Evolutionary conservation across 768 basidiomycete species (phyloP).

Genomic region (Leccinellum rugosiceps): DNA sequence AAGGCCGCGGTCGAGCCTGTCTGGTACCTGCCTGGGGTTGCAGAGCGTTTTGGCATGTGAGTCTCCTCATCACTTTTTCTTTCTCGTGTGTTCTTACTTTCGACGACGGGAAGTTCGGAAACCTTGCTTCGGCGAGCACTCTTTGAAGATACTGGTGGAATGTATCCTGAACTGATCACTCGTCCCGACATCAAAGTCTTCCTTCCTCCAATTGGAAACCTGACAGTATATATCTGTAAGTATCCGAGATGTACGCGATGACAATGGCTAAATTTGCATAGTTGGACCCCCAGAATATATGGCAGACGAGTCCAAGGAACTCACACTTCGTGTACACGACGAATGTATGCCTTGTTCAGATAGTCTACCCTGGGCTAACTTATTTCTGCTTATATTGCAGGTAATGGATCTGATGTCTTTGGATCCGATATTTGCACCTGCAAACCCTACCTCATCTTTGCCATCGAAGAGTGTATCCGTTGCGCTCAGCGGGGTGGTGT

Average conservation of each 20-base stretch:
- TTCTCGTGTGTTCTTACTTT: neutral
- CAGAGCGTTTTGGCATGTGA: conserved; percentile 90
- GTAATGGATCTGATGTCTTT: conserved; percentile 95
- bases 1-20: conserved; percentile 97
- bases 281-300: conserved; percentile 83
- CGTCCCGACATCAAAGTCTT: conserved; percentile 95
- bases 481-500: conserved; percentile 83
- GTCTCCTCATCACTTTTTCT: conserved; percentile 24
- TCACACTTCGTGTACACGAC: conserved; percentile 89
- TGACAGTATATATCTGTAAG: conserved; percentile 89
- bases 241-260: conserved; percentile 14
- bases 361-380: neutral
- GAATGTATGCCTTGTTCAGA: conserved; percentile 60
- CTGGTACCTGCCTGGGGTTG: conserved; percentile 93
- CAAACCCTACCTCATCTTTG: conserved; percentile 89
- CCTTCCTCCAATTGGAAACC: conserved; percentile 88
- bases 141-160: conserved; percentile 95
- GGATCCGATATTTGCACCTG: conserved; percentile 92
- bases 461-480: conserved; percentile 91
- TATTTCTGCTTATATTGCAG: conserved; percentile 30
- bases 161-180: conserved; percentile 95
- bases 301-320: conserved; percentile 70
- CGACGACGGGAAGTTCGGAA: conserved; percentile 57
- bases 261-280: conserved; percentile 26
- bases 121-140: conserved; percentile 81